Conservation (phyloP, 2,329 filamentous ascomycete genomes). For the Fusarium compactum region DNA sequence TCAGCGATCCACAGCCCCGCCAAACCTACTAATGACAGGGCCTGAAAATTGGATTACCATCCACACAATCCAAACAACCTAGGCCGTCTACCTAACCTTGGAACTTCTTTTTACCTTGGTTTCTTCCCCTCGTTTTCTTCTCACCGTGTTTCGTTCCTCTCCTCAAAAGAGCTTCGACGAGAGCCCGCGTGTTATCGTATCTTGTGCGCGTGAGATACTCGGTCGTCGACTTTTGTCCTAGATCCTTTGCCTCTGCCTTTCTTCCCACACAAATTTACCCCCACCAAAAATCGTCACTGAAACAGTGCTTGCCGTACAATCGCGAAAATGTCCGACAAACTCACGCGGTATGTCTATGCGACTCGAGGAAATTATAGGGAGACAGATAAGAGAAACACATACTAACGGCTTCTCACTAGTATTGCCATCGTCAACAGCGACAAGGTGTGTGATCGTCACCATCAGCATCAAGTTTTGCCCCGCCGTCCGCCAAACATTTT, state of each 20-base stretch:
- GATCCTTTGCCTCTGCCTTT: neutral
- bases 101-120: constrained; percentile 32
- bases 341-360: constrained; percentile 81
- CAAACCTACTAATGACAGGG: constrained; percentile 34
- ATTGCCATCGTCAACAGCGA: constrained; percentile 99
- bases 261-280: constrained; percentile 31
- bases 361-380: neutral
- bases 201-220: constrained; percentile 36
- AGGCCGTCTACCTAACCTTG: constrained; percentile 18
- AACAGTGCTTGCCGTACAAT: constrained; percentile 33
- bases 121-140: constrained; percentile 23
- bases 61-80: constrained; percentile 28
- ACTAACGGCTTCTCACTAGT: constrained; percentile 65
- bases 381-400: neutral
- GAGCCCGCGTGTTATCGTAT: constrained; percentile 40
- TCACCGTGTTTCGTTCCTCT: constrained; percentile 25
- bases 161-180: constrained; percentile 39
- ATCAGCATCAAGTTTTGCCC: constrained; percentile 39
- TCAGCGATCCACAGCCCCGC: constrained; percentile 44
- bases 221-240: constrained; percentile 18
- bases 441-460: constrained; percentile 69
- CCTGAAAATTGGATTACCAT: constrained; percentile 41
- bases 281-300: constrained; percentile 38
- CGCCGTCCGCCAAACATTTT: constrained; percentile 46
- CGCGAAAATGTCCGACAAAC: constrained; percentile 85